Evolutionary conservation across 2,329 filamentous ascomycete species (phyloP).

Genomic region (Aspergillus carbonarius): DNA sequence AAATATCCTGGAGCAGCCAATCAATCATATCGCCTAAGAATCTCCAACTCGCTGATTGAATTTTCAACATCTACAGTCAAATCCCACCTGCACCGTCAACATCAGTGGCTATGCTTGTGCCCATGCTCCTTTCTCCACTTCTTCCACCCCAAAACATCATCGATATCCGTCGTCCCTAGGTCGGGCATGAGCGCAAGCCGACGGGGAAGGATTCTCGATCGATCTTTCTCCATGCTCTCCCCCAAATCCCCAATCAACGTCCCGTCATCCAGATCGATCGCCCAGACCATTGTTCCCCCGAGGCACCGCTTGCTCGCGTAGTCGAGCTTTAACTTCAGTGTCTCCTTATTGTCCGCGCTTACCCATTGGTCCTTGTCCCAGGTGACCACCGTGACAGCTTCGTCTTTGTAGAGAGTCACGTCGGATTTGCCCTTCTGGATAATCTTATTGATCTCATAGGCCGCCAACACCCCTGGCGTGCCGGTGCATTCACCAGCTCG

Average conservation of each 20-base stretch:
- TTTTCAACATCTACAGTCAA: too few relatives aligned
- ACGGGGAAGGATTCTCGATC: not conserved
- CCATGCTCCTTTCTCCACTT: not conserved
- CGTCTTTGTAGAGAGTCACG: slow-evolving; percentile 8
- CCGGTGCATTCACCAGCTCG: slow-evolving; percentile 11
- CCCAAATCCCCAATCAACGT: slow-evolving; percentile 8
- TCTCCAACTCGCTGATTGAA: too few relatives aligned
- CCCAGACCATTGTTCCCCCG: slow-evolving; percentile 19
- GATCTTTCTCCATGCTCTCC: slow-evolving; percentile 6
- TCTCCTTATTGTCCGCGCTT: slow-evolving; percentile 18
- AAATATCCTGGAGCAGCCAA: too few relatives aligned
- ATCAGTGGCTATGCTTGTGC: not conserved
- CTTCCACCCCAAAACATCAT: slow-evolving; percentile 1
- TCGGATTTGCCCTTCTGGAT: not conserved
- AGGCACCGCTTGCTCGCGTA: slow-evolving; percentile 20
- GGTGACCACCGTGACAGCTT: slow-evolving; percentile 13
- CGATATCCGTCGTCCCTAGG: not conserved
- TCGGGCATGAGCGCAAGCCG: not conserved
- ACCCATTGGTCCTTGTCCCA: slow-evolving; percentile 19
- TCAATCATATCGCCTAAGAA: too few relatives aligned
- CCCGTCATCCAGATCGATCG: slow-evolving; percentile 18
- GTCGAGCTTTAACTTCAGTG: slow-evolving; percentile 18
- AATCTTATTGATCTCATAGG: slow-evolving; percentile 8
- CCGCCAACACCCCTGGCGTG: slow-evolving; percentile 5
- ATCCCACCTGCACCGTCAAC: too few relatives aligned